These are phyloP conservation scores for Singerocomus rubriflavus DNA, from an alignment of 1,284 basidiomycete genomes.

Conservation along the genomic window DNA sequence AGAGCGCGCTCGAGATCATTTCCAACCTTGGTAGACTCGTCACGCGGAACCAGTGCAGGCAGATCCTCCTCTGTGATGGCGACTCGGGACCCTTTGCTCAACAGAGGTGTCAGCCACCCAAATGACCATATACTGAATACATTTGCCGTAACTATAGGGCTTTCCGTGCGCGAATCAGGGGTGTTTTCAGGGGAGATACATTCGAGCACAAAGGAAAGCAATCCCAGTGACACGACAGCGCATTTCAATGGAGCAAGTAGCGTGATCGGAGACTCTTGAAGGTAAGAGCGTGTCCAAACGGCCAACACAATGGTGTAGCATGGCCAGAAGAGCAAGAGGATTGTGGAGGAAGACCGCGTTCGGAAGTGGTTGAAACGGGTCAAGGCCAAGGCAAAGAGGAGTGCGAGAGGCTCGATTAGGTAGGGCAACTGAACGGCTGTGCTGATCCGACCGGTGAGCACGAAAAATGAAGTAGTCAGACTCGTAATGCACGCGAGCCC, in stretches of 20 bases:
- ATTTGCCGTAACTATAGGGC: conserved; percentile 78
- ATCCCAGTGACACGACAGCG: conserved; percentile 46
- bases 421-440: conserved; percentile 51
- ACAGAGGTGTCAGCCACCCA: conserved; percentile 75
- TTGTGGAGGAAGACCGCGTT: conserved; percentile 72
- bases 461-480: conserved; percentile 37
- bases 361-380: conserved; percentile 74
- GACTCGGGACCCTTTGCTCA: conserved; percentile 62
- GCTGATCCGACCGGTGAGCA: conserved; percentile 32
- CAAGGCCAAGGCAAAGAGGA: conserved; percentile 45
- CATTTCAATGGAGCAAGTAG: conserved; percentile 49
- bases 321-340: conserved; percentile 85
- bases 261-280: conserved; percentile 19
- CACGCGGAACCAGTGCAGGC: conserved; percentile 60
- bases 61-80: conserved; percentile 79
- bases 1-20: conserved; percentile 59
- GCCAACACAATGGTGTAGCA: conserved; percentile 52
- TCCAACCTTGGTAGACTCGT: conserved; percentile 75
- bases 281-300: conserved; percentile 63
- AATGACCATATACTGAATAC: conserved; percentile 79
- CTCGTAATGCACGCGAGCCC: conserved; percentile 42
- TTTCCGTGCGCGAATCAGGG: conserved; percentile 56
- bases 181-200: conserved; percentile 64
- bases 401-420: conserved; percentile 55
- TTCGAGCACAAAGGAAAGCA: conserved; percentile 67